phyloP scores from a whole-genome alignment of 2,329 filamentous ascomycete species.

The Ceratocystis smalleyi region DNA sequence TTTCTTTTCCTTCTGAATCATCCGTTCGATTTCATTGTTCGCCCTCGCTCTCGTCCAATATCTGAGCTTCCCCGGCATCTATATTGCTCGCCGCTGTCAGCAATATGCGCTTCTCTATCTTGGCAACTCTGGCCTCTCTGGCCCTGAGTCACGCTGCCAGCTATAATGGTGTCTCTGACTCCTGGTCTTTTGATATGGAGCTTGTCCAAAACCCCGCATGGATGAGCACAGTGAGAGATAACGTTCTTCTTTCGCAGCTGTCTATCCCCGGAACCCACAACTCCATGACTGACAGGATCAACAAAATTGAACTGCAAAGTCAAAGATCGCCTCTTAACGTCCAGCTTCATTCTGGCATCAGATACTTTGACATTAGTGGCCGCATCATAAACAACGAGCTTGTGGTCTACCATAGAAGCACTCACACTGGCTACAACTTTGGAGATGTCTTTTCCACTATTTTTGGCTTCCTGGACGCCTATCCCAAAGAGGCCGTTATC shows the following conservation, averaged over 20 bases:
- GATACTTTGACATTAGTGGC: constrained; percentile 35
- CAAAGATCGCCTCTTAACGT: constrained; percentile 21
- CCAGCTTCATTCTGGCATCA: constrained; percentile 32
- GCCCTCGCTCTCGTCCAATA: not conserved
- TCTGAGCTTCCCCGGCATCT: not conserved
- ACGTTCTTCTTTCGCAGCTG: constrained; percentile 28
- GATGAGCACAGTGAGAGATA: constrained; percentile 31
- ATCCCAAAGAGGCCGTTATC: no score
- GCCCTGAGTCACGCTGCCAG: not conserved
- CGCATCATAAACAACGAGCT: constrained; percentile 29
- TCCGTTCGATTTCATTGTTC: not conserved
- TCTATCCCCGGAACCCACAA: constrained; percentile 39
- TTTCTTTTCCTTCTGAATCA: not conserved
- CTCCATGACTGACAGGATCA: constrained; percentile 36
- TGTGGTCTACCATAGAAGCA: constrained; percentile 32
- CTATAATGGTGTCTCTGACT: not conserved
- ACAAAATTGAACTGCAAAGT: constrained; percentile 12
- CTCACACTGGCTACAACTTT: constrained; percentile 31
- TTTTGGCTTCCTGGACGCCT: constrained; percentile 29
- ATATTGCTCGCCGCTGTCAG: not conserved
- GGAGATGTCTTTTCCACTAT: constrained; percentile 29
- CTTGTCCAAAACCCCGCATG: constrained; percentile 25
- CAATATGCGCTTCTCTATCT: not conserved
- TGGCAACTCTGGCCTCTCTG: not conserved
- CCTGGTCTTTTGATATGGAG: constrained; percentile 28